Percentiles rank a stretch among this genome's conserved stretches.
These are phyloP conservation scores for Acanthamoeba triangularis DNA, from an alignment of 208 protist genomes.

Conservation along the genomic window DNA sequence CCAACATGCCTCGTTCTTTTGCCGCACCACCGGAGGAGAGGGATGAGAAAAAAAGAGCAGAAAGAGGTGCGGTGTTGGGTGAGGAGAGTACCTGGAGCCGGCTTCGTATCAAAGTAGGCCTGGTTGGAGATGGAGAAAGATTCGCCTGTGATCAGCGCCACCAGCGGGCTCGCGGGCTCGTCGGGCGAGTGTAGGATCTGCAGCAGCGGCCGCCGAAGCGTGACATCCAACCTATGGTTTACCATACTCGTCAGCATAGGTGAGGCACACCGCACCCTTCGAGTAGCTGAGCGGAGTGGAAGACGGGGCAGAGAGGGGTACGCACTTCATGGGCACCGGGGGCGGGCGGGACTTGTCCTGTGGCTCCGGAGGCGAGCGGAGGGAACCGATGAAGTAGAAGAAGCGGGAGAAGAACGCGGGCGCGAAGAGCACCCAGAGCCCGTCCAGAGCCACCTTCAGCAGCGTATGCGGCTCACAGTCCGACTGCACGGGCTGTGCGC, in stretches of 20 bases:
- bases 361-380: background rate
- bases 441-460: background rate
- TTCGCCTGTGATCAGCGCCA: constrained; percentile 9
- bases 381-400: background rate
- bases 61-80: background rate
- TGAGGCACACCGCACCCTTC: background rate
- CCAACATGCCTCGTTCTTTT: constrained; percentile 1
- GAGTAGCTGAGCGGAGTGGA: background rate
- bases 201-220: background rate
- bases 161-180: background rate
- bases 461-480: background rate
- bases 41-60: background rate
- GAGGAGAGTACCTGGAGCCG: background rate
- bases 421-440: constrained; percentile 18
- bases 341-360: constrained; percentile 6
- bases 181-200: constrained; percentile 10
- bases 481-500: background rate
- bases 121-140: constrained; percentile 21
- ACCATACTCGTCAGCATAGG: background rate
- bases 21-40: background rate
- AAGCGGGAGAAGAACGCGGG: constrained; percentile 18
- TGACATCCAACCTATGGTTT: background rate
- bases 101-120: background rate
- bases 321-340: constrained; percentile 1
- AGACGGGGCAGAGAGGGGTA: background rate